Evolutionary conservation across 2,329 filamentous ascomycete species (phyloP).

Genomic region (Lasiodiplodia sp.): DNA sequence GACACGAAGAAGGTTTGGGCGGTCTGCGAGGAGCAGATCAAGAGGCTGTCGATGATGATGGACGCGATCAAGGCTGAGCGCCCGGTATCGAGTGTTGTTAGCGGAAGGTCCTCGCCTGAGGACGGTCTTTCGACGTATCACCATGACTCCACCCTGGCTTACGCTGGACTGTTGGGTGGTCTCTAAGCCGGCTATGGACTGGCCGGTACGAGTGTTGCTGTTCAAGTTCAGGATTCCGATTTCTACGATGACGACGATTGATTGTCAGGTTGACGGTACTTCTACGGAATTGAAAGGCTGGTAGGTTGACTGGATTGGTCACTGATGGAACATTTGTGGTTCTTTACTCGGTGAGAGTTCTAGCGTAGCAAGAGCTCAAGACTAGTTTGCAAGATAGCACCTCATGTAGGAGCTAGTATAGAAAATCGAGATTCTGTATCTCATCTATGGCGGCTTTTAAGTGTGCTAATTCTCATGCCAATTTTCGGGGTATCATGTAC

Average conservation of each 20-base stretch:
- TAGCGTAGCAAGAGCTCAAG: not conserved
- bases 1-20: constrained; percentile 1
- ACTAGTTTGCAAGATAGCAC: not conserved
- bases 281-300: not conserved
- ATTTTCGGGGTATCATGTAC: not conserved
- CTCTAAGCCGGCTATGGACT: not conserved
- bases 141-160: not conserved
- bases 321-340: not conserved
- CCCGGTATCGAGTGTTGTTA: not conserved
- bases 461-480: not conserved
- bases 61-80: not conserved
- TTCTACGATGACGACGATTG: not conserved
- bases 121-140: not conserved
- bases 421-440: not conserved
- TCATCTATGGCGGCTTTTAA: not conserved
- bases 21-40: constrained; percentile 13
- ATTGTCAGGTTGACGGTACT: not conserved
- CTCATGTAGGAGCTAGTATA: too few relatives aligned
- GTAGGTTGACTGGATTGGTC: not conserved
- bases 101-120: not conserved
- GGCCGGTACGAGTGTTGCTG: not conserved
- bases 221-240: not conserved
- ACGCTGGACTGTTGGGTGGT: not conserved
- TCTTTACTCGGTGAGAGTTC: not conserved
- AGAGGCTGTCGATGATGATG: not conserved